Evolutionary conservation across 768 basidiomycete genomes (phyloP), one percentile per base, ranked within the genome.

Genomic region (Tulasnella sp.): DNA sequence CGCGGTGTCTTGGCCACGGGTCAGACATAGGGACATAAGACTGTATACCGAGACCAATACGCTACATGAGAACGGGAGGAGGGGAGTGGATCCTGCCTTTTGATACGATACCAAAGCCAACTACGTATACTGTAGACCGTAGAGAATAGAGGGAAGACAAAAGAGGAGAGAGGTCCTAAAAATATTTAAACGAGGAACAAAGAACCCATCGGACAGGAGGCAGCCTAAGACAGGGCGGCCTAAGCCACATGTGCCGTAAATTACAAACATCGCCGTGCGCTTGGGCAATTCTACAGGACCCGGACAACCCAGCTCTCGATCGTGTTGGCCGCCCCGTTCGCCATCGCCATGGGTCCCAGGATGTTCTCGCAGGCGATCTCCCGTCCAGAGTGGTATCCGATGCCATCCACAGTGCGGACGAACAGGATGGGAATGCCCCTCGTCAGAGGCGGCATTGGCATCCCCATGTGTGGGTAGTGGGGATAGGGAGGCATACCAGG

Each of bases 341-440:
- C 44, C 50, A 78, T 92, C 16, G 92, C 92, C 37, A 81, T 76
- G 28, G 73, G 74, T 50, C 92, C 92, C 72, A 94, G 93, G 24
- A 93, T 90, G 84, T 93, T 93, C 85, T 96, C 94, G 84, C 93
- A 94, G 24, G 93, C 90, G 80, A 96, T 91, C 64, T 93, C 93
- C 82, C 94, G 90, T 50, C 94, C 94, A 31, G 95, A 95, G 85
- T 95, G 94, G 85, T 95, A 96, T 5, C 95, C 95, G 42, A 96
- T 91, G n/a, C 95, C 94, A 83, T 96, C 95, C 60, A 88, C 90
- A 22, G 92, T 88, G 44, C 95, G 91, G 80, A 96, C 95, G 84
- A 96, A 96, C 54, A 96, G 85, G 82, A 96, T 84, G 0, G 95
- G 95, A 6, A 96, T 87, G 82, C 82, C 80, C 4, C 77, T 81